These are phyloP conservation scores for Dothiorella sarmentorum DNA, from an alignment of 2,329 filamentous ascomycete genomes.

Conservation along the genomic window DNA sequence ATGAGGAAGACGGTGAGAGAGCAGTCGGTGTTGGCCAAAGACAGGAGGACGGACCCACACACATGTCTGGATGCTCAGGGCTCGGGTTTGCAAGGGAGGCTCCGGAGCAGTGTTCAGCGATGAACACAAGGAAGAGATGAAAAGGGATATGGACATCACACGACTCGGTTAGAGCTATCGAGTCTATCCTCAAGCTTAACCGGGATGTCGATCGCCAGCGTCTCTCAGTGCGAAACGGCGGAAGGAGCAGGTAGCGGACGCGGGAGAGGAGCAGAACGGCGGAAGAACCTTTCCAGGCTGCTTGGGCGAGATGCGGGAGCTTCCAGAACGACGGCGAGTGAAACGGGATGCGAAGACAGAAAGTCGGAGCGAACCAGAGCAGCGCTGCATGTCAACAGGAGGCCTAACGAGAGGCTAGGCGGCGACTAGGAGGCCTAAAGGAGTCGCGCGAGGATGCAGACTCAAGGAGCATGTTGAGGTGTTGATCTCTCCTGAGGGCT, in stretches of 20 bases:
- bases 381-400: conserved; percentile 1
- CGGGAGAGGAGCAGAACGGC: background rate
- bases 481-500: conserved; percentile 11
- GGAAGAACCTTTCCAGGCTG: background rate
- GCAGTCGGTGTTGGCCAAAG: background rate
- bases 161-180: background rate
- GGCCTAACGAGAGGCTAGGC: background rate
- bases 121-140: background rate
- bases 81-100: background rate
- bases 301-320: background rate
- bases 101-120: background rate
- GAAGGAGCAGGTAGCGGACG: background rate
- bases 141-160: background rate
- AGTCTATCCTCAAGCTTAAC: background rate
- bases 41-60: background rate
- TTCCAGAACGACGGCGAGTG: background rate
- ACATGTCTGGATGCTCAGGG: background rate
- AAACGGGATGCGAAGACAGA: background rate
- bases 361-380: conserved; percentile 4
- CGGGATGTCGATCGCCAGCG: background rate
- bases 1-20: background rate
- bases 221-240: background rate
- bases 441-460: background rate
- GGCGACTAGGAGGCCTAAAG: background rate
- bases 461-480: background rate